phyloP scores from a whole-genome alignment of 108 stramenopile species.

The Epithemia pelagica region DNA sequence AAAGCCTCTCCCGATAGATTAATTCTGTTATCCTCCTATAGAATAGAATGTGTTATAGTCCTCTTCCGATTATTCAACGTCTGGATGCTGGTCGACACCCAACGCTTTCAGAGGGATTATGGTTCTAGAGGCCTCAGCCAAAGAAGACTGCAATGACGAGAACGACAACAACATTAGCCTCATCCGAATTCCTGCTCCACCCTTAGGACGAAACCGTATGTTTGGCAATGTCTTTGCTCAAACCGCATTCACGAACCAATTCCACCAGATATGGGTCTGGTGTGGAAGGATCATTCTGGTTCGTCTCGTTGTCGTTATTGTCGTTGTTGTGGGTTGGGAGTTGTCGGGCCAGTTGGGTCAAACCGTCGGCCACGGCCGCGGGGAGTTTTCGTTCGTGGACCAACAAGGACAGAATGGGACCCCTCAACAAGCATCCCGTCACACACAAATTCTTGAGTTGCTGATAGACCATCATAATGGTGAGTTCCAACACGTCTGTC shows the following conservation, averaged over 20 bases:
- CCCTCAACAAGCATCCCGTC: constrained; percentile 13
- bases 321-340: neutral
- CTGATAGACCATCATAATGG: constrained; percentile 36
- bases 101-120: too few species aligned
- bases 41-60: too few species aligned
- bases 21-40: too few species aligned
- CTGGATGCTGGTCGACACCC: too few species aligned
- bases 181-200: neutral
- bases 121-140: too few species aligned
- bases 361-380: constrained; percentile 14
- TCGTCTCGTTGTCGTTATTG: too few species aligned
- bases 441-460: constrained; percentile 32
- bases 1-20: too few species aligned
- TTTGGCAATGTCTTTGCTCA: constrained; percentile 13
- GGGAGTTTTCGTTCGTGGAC: constrained; percentile 32
- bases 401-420: constrained; percentile 26
- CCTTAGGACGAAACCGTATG: neutral
- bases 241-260: constrained; percentile 23
- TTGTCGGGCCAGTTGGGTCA: constrained; percentile 9
- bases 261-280: constrained; percentile 9
- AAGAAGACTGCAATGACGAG: neutral
- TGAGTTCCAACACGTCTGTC: constrained; percentile 27
- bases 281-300: neutral
- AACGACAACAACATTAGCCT: neutral
- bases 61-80: too few species aligned